Evolutionary conservation across 371 early-diverging fungal genomes (phyloP).

Genomic region (Zopfochytrium polystomum): DNA sequence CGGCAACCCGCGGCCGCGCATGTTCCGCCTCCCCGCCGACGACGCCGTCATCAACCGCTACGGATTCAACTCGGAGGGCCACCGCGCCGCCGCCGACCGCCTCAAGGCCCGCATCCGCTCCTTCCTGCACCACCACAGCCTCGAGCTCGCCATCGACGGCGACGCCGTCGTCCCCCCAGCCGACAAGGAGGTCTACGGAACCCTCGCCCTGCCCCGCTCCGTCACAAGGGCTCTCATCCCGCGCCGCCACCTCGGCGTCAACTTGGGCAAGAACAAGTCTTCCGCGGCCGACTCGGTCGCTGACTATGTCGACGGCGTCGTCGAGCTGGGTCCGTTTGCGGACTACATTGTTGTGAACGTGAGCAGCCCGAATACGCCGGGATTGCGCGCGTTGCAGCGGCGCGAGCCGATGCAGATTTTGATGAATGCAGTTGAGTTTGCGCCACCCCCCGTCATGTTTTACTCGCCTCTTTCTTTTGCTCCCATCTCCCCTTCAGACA

Average conservation of each 20-base stretch:
- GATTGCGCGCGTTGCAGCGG: slow-evolving; percentile 65
- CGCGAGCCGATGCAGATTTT: slow-evolving; percentile 62
- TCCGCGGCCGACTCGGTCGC: slow-evolving; percentile 55
- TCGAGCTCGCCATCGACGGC: not conserved
- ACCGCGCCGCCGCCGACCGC: slow-evolving; percentile 51
- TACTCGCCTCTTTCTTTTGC: slow-evolving; percentile 6
- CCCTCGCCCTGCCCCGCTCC: slow-evolving; percentile 9
- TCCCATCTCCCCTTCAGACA: not conserved
- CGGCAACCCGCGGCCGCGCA: slow-evolving; percentile 76
- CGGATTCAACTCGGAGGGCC: slow-evolving; percentile 83
- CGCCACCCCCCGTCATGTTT: no score
- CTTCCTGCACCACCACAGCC: slow-evolving; percentile 41
- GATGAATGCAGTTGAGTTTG: slow-evolving; percentile 56
- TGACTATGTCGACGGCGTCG: slow-evolving; percentile 73
- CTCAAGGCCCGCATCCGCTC: slow-evolving; percentile 64
- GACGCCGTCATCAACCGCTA: slow-evolving; percentile 80
- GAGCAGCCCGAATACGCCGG: slow-evolving; percentile 78
- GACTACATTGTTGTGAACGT: slow-evolving; percentile 85
- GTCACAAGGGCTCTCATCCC: slow-evolving; percentile 39
- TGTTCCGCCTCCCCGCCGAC: slow-evolving; percentile 71
- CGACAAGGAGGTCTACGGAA: no score
- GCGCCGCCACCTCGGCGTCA: slow-evolving; percentile 67
- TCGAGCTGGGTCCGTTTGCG: slow-evolving; percentile 63
- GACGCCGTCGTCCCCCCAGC: not conserved
- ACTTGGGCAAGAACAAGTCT: slow-evolving; percentile 80